phyloP scores from a whole-genome alignment of 345 rosid species.

The Acer negundo region DNA sequence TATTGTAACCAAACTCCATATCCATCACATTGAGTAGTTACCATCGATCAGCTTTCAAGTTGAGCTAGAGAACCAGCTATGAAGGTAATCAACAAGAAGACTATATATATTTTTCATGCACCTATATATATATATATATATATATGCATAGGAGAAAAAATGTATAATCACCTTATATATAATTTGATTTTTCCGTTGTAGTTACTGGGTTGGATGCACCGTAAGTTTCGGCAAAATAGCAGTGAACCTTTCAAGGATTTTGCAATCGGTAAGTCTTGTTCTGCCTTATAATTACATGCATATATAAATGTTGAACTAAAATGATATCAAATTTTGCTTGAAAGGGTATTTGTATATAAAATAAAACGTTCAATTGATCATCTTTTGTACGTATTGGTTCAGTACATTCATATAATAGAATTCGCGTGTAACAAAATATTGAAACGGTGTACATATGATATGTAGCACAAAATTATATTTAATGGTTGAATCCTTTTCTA shows the following conservation, averaged over 20 bases:
- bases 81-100: conserved; percentile 45
- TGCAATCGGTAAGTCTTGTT: conserved; percentile 47
- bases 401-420: no score
- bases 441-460: no score
- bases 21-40: conserved; percentile 2
- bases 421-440: no score
- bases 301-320: no score
- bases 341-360: neutral
- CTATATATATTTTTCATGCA: no score
- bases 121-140: no score
- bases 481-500: no score
- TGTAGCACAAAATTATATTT: neutral
- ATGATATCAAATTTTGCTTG: neutral
- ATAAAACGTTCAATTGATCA: no score
- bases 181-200: conserved; percentile 30
- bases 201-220: conserved; percentile 90
- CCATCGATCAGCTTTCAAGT: conserved; percentile 21
- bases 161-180: neutral
- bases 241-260: conserved; percentile 61
- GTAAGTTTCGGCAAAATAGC: conserved; percentile 68
- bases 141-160: neutral
- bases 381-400: no score
- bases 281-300: neutral
- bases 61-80: conserved; percentile 32
- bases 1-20: neutral